These are phyloP conservation scores for Blastobotrys apis DNA, from an alignment of 1,139 yeast species.

Conservation along the genomic window DNA sequence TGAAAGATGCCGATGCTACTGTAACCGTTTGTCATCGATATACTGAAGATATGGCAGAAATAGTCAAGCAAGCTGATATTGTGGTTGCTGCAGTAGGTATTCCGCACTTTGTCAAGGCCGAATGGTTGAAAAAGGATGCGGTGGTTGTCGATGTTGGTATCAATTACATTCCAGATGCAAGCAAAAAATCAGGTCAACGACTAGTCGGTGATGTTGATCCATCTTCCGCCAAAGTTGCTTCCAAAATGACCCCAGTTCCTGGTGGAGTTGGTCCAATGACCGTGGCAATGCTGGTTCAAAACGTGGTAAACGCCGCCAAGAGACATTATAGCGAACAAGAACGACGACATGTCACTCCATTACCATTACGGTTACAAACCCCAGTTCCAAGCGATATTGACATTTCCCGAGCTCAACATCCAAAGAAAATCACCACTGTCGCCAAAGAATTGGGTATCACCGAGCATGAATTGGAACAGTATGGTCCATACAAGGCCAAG, in stretches of 20 bases:
- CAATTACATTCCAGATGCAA: constrained; percentile 72
- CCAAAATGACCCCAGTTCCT: constrained; percentile 90
- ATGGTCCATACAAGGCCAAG: constrained; percentile 91
- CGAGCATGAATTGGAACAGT: constrained; percentile 81
- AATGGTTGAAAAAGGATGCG: constrained; percentile 80
- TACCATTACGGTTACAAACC: constrained; percentile 56
- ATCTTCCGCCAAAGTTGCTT: constrained; percentile 63
- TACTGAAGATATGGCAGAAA: constrained; percentile 58
- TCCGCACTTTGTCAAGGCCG: constrained; percentile 78
- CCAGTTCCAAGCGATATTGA: constrained; percentile 96
- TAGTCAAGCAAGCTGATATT: constrained; percentile 73
- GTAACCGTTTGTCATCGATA: constrained; percentile 84
- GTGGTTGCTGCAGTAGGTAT: constrained; percentile 90
- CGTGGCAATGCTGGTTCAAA: constrained; percentile 89
- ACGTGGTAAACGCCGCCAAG: constrained; percentile 80
- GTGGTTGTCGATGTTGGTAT: constrained; percentile 96
- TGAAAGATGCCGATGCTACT: constrained; percentile 75
- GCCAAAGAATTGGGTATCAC: constrained; percentile 83
- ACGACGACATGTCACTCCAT: constrained; percentile 44
- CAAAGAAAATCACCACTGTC: constrained; percentile 75
- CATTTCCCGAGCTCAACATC: constrained; percentile 84
- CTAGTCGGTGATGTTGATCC: constrained; percentile 95
- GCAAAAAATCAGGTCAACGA: constrained; percentile 77
- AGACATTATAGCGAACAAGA: constrained; percentile 35
- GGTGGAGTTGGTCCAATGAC: constrained; percentile 99